Conservation (phyloP, 306 rosid genomes). For the Lagenaria siceraria region DNA sequence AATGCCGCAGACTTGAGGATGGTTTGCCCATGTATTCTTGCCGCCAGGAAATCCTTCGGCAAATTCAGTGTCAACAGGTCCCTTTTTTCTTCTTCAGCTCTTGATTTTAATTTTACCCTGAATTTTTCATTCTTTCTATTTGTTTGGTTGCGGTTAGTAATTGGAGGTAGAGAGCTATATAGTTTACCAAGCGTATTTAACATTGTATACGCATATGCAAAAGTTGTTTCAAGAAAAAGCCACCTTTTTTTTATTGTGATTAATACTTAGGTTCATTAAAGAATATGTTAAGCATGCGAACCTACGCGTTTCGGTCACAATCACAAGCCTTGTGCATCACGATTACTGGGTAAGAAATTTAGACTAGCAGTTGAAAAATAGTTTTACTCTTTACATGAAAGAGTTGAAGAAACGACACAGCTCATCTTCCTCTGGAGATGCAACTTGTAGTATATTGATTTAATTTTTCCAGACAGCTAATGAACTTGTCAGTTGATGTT, state of each 20-base stretch:
- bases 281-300: not conserved
- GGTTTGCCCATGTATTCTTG: constrained; percentile 83
- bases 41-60: constrained; percentile 48
- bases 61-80: constrained; percentile 61
- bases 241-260: not conserved
- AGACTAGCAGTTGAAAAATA: not conserved
- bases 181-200: not conserved
- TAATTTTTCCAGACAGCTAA: not conserved
- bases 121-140: not conserved
- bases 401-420: not conserved
- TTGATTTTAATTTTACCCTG: not conserved
- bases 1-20: constrained; percentile 54
- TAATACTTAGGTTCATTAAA: not conserved
- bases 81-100: not conserved
- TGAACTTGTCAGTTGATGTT: not conserved
- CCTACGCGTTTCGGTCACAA: not conserved
- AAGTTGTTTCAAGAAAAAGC: not conserved
- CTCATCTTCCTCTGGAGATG: not conserved
- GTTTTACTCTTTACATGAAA: not conserved
- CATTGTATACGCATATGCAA: not conserved
- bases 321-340: not conserved
- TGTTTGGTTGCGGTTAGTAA: not conserved
- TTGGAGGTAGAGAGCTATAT: not conserved
- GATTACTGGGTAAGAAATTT: no score
- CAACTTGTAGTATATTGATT: not conserved